Percentiles rank a stretch among this genome's conserved stretches.
These are phyloP conservation scores for Antarctomyces pellizariae DNA, from an alignment of 495 filamentous ascomycete genomes.

Conservation along the genomic window DNA sequence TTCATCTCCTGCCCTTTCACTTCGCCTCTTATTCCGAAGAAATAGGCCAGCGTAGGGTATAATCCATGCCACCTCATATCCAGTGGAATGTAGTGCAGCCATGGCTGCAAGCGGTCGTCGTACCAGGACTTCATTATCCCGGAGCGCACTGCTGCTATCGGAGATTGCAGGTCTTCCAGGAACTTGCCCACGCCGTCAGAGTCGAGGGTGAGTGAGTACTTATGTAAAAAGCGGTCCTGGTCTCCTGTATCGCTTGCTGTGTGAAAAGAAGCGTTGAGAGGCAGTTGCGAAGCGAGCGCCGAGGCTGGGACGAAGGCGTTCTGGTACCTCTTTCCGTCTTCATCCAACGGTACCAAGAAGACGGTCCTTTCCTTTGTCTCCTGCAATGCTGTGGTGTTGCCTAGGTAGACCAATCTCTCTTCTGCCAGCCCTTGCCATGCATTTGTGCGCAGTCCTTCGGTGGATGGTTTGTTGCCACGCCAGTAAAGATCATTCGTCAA, in stretches of 20 bases:
- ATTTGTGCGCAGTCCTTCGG: constrained; percentile 15
- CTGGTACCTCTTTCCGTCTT: constrained; percentile 26
- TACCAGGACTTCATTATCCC: constrained; percentile 56
- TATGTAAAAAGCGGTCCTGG: constrained; percentile 12
- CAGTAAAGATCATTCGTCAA: constrained; percentile 35
- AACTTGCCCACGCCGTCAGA: constrained; percentile 44
- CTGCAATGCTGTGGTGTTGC: constrained; percentile 24
- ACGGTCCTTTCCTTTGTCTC: constrained; percentile 18
- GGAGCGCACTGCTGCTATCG: constrained; percentile 36
- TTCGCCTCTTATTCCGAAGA: constrained; percentile 18
- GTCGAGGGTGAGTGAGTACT: constrained; percentile 43
- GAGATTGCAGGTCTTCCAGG: constrained; percentile 34
- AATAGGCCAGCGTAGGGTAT: constrained; percentile 42
- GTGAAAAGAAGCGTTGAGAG: constrained; percentile 3
- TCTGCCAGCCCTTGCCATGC: constrained; percentile 14
- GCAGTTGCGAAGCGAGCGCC: constrained; percentile 7
- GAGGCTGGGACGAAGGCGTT: constrained; percentile 24
- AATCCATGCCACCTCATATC: constrained; percentile 44
- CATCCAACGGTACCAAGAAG: constrained; percentile 26
- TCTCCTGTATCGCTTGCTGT: constrained; percentile 34
- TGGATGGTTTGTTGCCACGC: constrained; percentile 21
- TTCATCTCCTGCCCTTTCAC: constrained; percentile 15
- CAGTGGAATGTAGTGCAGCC: constrained; percentile 58
- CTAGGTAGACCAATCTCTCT: constrained; percentile 36
- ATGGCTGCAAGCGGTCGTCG: constrained; percentile 41